Evolutionary conservation across 805 yeast species (phyloP), one percentile per base, ranked within the genome.

Genomic region (Zygosaccharomyces bisporus): DNA sequence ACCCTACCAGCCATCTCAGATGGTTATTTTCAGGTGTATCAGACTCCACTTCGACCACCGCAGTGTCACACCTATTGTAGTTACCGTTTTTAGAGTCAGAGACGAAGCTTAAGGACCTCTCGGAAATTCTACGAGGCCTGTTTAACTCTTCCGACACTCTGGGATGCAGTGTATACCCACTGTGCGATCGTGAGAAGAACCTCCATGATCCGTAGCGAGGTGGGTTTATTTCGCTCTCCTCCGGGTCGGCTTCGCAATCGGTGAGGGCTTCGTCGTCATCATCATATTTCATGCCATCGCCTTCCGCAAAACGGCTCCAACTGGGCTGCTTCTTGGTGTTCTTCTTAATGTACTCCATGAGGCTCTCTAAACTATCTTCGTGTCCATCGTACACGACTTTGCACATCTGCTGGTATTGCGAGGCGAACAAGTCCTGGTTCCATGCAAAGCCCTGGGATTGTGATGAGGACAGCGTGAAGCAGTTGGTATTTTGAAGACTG

Each of bases 341-440:
- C 19, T 41, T 46, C 33, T 39, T 44, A 23, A 53, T 37, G 5
- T 38, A 36, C 37, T 41, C 49, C 34, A 51, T 39, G 6, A 56
- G 48, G 5, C 45, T 46, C 2, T 51, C 56, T 6, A 52, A 24
- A 14, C 43, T 47, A 36, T 59, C 61, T 9, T 58, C 61, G 30
- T 56, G 56, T 3, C 61, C 66, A 45, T 62, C 71, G 44, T 62
- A 69, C 3, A 68, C 53, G 0, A 68, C 63, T 13, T 72, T 73
- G 37, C 71, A 62, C 35, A 63, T 66, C 46, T 83, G 90, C 55
- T 81, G 86, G 58, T 79, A 80, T 21, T 81, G 80, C 1, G 81
- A 71, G 2, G 88, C 90, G 70, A 83, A 84, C 36, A 83, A 64
- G 54, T 83, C 90, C 56, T 83, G 90, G 58, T 84, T 83, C 77